Conservation (phyloP, 768 basidiomycete species). For the Mycena filopes region DNA sequence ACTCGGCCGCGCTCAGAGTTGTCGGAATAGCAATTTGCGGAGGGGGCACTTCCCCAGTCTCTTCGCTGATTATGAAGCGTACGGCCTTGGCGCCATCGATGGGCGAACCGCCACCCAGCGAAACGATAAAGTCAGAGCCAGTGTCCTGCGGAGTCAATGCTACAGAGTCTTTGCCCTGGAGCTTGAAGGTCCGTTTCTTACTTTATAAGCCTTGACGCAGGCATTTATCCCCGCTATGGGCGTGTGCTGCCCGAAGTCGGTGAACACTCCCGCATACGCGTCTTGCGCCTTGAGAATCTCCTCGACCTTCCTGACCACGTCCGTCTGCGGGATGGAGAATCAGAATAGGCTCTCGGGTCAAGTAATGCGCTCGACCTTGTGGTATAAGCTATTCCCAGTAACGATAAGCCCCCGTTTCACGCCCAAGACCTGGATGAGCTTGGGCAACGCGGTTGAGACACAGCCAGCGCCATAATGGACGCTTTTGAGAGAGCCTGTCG, state of each 20-base stretch:
- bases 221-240: slow-evolving; percentile 73
- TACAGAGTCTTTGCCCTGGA: no score
- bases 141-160: no score
- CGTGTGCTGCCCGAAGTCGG: slow-evolving; percentile 77
- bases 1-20: slow-evolving; percentile 83
- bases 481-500: slow-evolving; percentile 73
- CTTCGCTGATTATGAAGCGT: slow-evolving; percentile 68
- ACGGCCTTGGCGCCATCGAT: slow-evolving; percentile 84
- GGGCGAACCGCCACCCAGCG: slow-evolving; percentile 85
- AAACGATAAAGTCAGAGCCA: slow-evolving; percentile 74
- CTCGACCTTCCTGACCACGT: slow-evolving; percentile 67
- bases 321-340: slow-evolving; percentile 54
- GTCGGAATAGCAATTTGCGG: slow-evolving; percentile 84
- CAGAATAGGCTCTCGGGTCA: background rate
- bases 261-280: slow-evolving; percentile 77
- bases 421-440: slow-evolving; percentile 62
- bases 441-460: slow-evolving; percentile 69
- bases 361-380: slow-evolving; percentile 58
- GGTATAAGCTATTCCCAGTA: slow-evolving; percentile 74
- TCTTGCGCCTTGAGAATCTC: slow-evolving; percentile 62
- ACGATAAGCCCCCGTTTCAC: slow-evolving; percentile 75
- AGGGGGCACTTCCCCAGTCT: slow-evolving; percentile 61
- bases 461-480: slow-evolving; percentile 81
- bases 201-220: slow-evolving; percentile 65
- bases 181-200: no score